Base-by-base conservation (phyloP, 23 red algal genomes). In the Gracilariopsis chorda region DNA sequence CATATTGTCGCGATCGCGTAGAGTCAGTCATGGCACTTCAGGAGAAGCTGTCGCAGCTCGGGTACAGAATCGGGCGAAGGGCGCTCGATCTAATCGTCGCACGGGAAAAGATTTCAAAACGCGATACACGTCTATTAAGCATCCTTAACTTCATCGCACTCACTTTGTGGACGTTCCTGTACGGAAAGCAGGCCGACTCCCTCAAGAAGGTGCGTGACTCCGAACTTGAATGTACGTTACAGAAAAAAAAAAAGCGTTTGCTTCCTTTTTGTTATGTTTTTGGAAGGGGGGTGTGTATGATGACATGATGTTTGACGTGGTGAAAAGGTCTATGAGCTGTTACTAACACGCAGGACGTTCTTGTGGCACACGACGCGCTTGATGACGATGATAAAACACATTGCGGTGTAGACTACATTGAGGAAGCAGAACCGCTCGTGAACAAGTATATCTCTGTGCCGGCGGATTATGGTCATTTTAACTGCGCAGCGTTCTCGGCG, bases 361-460 rank as follows among this genome's bases (percentile, higher is more conserved):
- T n/a, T 73, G 40, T 45, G 39, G 7, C 6, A 35, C n/a, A 14
- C 35, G 30, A 4, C 13, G 29, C 40, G 16, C 23, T 73, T n/a
- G 7, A 1, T 73, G n/a, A 46, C 57, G 21, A 30, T 25, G 25
- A 34, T 73, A 17, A 1, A 42, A 12, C 23, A 9, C 7, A 35
- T 46, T n/a, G n/a, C n/a, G n/a, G 17, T n/a, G 17, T 16, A 94
- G 95, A 98, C 65, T 98, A 92, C 75, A 93, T 98, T 70, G 95
- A 98, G 70, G 95, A 98, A 57, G 91, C 83, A 11, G 90, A 94
- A 25, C 95, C 95, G 19, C 58, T 98, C 20, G 91, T 98, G 13
- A 98, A 98, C 92, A 90, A 74, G 77, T 98, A 90, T 51, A 90
- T 98, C 7, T 92, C 86, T 3, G 95, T 98, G 12, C 95, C 95